Evolutionary conservation across 1,139 yeast genomes (phyloP).

Genomic region (Taphrina pruni): DNA sequence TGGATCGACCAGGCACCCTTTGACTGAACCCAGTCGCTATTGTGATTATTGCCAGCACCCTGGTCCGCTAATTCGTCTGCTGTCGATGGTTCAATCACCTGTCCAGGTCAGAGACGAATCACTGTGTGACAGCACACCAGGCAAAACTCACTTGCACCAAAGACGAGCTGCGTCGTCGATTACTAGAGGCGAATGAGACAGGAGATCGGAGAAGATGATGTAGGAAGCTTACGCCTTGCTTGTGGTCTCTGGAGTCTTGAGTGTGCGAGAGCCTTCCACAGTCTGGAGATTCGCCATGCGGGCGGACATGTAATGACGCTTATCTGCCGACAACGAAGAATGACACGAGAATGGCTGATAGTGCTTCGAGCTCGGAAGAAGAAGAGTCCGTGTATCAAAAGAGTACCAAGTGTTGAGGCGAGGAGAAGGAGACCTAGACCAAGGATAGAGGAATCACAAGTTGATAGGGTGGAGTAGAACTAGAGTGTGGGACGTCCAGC

Average conservation of each 20-base stretch:
- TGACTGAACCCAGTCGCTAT: constrained; percentile 94
- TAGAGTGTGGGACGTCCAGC: too few species aligned
- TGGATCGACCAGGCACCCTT: constrained; percentile 95
- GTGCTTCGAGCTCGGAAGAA: not conserved
- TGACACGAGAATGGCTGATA: not conserved
- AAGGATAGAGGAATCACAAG: too few species aligned
- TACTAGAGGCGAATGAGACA: not conserved
- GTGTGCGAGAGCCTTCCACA: constrained; percentile 25
- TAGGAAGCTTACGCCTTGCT: not conserved
- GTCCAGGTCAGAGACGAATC: constrained; percentile 37
- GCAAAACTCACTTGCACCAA: constrained; percentile 15
- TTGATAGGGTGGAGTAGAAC: too few species aligned
- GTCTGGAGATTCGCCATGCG: constrained; percentile 24
- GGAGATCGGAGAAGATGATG: not conserved
- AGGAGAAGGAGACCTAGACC: too few species aligned
- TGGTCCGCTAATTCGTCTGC: constrained; percentile 93
- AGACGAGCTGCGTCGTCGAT: constrained; percentile 35
- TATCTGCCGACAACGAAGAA: not conserved
- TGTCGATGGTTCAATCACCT: constrained; percentile 88
- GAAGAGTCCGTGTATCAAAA: not conserved
- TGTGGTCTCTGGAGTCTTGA: constrained; percentile 1
- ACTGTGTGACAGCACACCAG: not conserved
- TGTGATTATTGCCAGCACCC: constrained; percentile 82
- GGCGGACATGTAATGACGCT: constrained; percentile 16
- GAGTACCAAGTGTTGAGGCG: not conserved